phyloP scores from a whole-genome alignment of 805 yeast genomes.

The Lachancea waltii region DNA sequence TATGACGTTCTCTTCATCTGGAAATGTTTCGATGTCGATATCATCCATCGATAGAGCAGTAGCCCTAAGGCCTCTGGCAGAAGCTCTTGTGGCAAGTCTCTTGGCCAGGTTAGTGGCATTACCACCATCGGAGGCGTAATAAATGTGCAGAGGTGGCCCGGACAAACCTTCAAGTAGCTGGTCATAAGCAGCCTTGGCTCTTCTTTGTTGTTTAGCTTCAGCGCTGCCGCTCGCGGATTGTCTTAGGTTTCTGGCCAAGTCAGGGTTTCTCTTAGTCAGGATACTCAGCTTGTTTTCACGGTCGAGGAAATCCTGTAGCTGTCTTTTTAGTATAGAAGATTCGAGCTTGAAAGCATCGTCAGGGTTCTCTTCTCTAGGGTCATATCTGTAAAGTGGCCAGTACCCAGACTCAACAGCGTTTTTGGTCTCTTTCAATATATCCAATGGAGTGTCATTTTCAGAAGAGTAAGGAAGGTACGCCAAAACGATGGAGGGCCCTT shows the following conservation, averaged over 20 bases:
- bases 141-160: conserved; percentile 85
- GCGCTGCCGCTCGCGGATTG: conserved; percentile 56
- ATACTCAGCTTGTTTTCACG: conserved; percentile 84
- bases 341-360: conserved; percentile 68
- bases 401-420: conserved; percentile 87
- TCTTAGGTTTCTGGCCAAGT: conserved; percentile 65
- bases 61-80: conserved; percentile 60
- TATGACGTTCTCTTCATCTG: conserved; percentile 54
- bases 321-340: conserved; percentile 72
- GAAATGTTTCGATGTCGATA: conserved; percentile 65
- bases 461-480: conserved; percentile 77
- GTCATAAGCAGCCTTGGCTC: conserved; percentile 72
- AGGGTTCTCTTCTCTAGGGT: conserved; percentile 51
- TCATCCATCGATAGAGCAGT: conserved; percentile 56
- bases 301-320: conserved; percentile 72
- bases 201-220: conserved; percentile 50
- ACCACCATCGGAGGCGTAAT: conserved; percentile 91
- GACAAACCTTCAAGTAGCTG: conserved; percentile 77
- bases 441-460: conserved; percentile 62
- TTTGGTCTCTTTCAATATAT: conserved; percentile 79
- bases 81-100: conserved; percentile 69
- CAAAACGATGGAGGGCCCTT: conserved; percentile 87
- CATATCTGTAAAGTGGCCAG: conserved; percentile 90
- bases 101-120: conserved; percentile 78
- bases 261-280: conserved; percentile 64